These are phyloP conservation scores for Termitomyces sp. DNA, from an alignment of 768 basidiomycete genomes.

Conservation along the genomic window DNA sequence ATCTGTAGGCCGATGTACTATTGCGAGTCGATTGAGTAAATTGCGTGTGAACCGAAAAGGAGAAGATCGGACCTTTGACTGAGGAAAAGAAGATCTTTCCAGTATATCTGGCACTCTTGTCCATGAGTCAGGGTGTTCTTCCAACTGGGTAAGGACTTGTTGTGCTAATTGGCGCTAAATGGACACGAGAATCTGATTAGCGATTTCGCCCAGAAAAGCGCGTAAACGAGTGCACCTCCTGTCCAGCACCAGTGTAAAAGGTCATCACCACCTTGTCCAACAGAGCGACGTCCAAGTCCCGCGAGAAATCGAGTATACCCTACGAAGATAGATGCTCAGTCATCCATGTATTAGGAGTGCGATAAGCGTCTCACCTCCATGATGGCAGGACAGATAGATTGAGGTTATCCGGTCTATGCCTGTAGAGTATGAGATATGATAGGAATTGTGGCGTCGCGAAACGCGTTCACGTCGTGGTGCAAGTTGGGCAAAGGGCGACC, in stretches of 20 bases:
- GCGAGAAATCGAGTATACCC: constrained; percentile 91
- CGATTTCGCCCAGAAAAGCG: constrained; percentile 12
- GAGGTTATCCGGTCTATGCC: constrained; percentile 13
- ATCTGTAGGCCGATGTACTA: constrained; percentile 98
- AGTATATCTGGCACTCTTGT: constrained; percentile 94
- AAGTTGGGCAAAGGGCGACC: constrained; percentile 47
- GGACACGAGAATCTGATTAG: constrained; percentile 26
- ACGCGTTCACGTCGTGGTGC: constrained; percentile 18
- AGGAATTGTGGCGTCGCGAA: constrained; percentile 6
- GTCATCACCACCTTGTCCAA: constrained; percentile 93
- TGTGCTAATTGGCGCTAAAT: constrained; percentile 92
- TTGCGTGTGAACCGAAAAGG: constrained; percentile 3
- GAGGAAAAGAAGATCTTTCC: constrained; percentile 78
- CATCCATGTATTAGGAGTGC: constrained; percentile 18
- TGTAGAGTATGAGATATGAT: constrained; percentile 4
- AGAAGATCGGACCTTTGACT: constrained; percentile 65
- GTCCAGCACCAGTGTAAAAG: constrained; percentile 73
- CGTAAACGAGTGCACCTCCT: constrained; percentile 58
- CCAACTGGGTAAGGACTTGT: constrained; percentile 91
- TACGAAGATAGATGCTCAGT: constrained; percentile 32
- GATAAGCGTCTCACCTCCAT: constrained; percentile 47
- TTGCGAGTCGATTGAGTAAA: not conserved
- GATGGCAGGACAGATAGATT: constrained; percentile 23
- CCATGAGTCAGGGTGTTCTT: constrained; percentile 97
- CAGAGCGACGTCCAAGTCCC: constrained; percentile 89